A percentile compares a stretch with the other conserved stretches of the same genome.
Conservation (phyloP, 345 rosid species). For the Pugionium cornutum region DNA sequence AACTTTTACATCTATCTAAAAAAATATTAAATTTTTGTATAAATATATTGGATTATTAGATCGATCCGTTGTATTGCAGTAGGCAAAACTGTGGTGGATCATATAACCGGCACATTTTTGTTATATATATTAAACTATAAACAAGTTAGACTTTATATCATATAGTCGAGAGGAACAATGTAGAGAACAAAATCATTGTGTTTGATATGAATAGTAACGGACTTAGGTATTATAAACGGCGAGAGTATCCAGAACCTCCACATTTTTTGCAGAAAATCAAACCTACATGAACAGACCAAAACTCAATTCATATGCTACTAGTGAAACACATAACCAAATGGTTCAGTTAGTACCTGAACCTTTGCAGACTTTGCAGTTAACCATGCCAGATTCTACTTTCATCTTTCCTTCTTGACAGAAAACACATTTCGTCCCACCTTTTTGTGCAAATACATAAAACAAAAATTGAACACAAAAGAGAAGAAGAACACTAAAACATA, state of each 20-base stretch:
- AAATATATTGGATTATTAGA: too few species aligned
- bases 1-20: too few species aligned
- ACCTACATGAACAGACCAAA: constrained; percentile 7
- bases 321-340: neutral
- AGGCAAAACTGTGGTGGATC: too few species aligned
- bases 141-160: too few species aligned
- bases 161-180: too few species aligned
- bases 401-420: constrained; percentile 78
- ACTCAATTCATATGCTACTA: neutral
- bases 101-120: too few species aligned
- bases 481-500: too few species aligned
- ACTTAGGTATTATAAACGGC: constrained; percentile 18
- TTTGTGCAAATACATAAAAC: constrained; percentile 6
- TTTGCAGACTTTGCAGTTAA: constrained; percentile 81
- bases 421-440: constrained; percentile 94
- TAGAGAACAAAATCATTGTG: neutral
- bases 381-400: constrained; percentile 74
- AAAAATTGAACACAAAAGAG: neutral
- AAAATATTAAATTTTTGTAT: too few species aligned
- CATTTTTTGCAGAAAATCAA: constrained; percentile 33
- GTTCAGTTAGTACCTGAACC: constrained; percentile 71
- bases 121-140: too few species aligned
- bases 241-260: constrained; percentile 36
- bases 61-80: too few species aligned
- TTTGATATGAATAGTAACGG: neutral